Percentiles rank a stretch among this genome's conserved stretches.
Evolutionary conservation across 2,329 filamentous ascomycete species (phyloP).

Genomic region (Claviceps africana): DNA sequence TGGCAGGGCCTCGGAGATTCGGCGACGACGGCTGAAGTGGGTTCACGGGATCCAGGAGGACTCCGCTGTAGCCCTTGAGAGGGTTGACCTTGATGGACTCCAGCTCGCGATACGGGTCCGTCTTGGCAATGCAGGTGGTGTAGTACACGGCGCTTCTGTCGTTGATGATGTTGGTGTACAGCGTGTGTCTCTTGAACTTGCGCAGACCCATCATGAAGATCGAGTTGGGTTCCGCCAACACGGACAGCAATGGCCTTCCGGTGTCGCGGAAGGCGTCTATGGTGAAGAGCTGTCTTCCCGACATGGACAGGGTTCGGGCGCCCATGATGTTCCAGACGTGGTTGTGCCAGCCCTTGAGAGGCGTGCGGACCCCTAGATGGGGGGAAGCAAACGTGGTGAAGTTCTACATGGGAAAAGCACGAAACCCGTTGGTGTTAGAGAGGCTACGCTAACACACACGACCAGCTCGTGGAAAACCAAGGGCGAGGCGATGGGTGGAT

Average conservation of each 20-base stretch:
- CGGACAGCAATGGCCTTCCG: slow-evolving; percentile 60
- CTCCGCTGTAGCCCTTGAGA: slow-evolving; percentile 55
- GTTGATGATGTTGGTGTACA: slow-evolving; percentile 81
- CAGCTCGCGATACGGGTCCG: slow-evolving; percentile 60
- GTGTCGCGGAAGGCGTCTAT: slow-evolving; percentile 78
- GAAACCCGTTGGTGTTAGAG: not conserved
- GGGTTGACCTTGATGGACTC: slow-evolving; percentile 59
- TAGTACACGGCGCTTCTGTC: slow-evolving; percentile 73
- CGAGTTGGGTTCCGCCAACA: slow-evolving; percentile 70
- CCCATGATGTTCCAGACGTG: slow-evolving; percentile 74
- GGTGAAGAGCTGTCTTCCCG: slow-evolving; percentile 74
- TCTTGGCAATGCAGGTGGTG: slow-evolving; percentile 64
- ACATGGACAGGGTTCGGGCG: slow-evolving; percentile 65
- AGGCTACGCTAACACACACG: not conserved
- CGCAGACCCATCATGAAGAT: slow-evolving; percentile 73
- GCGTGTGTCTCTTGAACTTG: slow-evolving; percentile 58
- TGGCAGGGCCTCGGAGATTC: slow-evolving; percentile 14
- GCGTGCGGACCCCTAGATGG: slow-evolving; percentile 62
- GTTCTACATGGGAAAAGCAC: slow-evolving; percentile 39
- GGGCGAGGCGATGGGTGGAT: not conserved
- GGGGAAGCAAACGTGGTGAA: slow-evolving; percentile 87
- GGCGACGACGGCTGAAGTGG: slow-evolving; percentile 42
- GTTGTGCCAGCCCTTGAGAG: slow-evolving; percentile 50
- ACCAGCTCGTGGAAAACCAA: not conserved
- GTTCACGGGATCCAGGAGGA: slow-evolving; percentile 56